Evolutionary conservation across 2,329 filamentous ascomycete genomes (phyloP).

Genomic region (Fusarium nisikadoi): DNA sequence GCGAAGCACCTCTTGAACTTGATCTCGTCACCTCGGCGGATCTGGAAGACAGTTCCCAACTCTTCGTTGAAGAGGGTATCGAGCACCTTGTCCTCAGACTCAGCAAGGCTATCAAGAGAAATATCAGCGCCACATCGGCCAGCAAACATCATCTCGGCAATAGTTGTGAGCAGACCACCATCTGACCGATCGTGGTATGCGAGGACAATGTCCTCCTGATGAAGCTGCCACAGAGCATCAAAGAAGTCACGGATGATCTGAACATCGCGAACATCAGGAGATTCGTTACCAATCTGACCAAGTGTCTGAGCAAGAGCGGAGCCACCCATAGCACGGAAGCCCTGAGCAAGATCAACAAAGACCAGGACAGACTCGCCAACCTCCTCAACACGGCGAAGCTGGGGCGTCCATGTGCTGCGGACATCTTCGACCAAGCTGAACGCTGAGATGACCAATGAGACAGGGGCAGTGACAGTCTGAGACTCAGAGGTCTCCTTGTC

Average conservation of each 20-base stretch:
- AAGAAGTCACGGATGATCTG: slow-evolving; percentile 90
- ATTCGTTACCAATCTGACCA: slow-evolving; percentile 83
- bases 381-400: slow-evolving; percentile 83
- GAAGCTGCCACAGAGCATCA: slow-evolving; percentile 78
- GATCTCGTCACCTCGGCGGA: slow-evolving; percentile 84
- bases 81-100: slow-evolving; percentile 72
- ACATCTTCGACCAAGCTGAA: slow-evolving; percentile 87
- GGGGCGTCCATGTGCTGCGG: slow-evolving; percentile 91
- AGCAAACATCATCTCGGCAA: slow-evolving; percentile 98
- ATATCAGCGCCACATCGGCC: slow-evolving; percentile 89
- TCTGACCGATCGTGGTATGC: slow-evolving; percentile 97
- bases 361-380: slow-evolving; percentile 89
- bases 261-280: slow-evolving; percentile 85
- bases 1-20: slow-evolving; percentile 92
- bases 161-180: slow-evolving; percentile 88
- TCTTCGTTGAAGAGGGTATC: slow-evolving; percentile 95
- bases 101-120: slow-evolving; percentile 78
- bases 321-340: slow-evolving; percentile 84
- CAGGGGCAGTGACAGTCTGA: slow-evolving; percentile 90
- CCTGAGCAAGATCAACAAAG: slow-evolving; percentile 88
- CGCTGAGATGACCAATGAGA: slow-evolving; percentile 90
- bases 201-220: slow-evolving; percentile 73
- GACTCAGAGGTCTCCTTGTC: slow-evolving; percentile 71
- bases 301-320: slow-evolving; percentile 93
- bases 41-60: slow-evolving; percentile 94